Evolutionary conservation across 805 yeast species (phyloP), one percentile per base, ranked within the genome.

Genomic region (Saturnispora sanitii): DNA sequence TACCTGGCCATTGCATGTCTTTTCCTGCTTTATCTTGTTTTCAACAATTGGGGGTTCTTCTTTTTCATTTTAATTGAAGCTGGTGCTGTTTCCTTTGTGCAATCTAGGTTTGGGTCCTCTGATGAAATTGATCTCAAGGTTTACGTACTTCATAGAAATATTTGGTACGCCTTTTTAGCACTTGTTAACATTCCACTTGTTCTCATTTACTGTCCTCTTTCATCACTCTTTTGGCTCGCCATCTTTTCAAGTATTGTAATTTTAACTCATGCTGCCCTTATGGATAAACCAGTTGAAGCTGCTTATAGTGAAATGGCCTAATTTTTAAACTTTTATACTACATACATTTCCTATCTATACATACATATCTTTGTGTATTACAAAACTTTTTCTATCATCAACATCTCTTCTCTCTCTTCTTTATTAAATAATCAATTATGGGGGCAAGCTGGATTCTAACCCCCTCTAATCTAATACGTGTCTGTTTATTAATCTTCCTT

Each of bases 211-310:
- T 79, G 90, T 49, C 96, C 97, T 21, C 68, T 92, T 47, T 74
- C 90, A 39, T 83, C 96, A 4, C 60, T 92, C 60, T 70, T 92
- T 68, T 92, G 97, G 97, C 73, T 90, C 51, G 72, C 82, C 51
- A 92, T 95, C 51, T 83, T 94, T 13, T 79, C 92, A 30, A 80
- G 81, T 21, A 80, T 80, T 36, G 60, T 82, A 28, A 83, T 90
- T 31, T 65, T 87, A 35, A 72, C 86, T 3, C 98, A 92, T 61
- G 98, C 96, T 35, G 69, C 88, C 3, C 67, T 90, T 47, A 70
- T 92, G 75, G 97, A 92, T 57, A 92, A 90, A 65, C 98, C 98
- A 17, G 79, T 88, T 45, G 97, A 92, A 65, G 79, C 90, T 29
- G 88, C 90, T 16, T 92, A 90, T 57, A 92, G 87, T 56, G 96